These are phyloP conservation scores for Colletotrichum filicis DNA, from an alignment of 2,329 filamentous ascomycete species.

Conservation along the genomic window DNA sequence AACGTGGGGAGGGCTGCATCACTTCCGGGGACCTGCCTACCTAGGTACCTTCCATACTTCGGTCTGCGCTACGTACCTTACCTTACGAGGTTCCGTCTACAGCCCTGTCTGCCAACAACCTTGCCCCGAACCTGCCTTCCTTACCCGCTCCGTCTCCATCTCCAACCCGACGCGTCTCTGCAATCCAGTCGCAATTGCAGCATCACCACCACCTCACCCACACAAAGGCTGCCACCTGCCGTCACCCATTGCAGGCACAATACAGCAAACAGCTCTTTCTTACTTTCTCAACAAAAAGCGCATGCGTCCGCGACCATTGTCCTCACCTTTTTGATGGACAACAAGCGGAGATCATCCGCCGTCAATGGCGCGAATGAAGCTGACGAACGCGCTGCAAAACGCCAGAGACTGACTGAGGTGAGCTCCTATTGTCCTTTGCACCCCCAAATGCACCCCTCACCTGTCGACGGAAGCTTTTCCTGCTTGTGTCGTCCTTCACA, in stretches of 20 bases:
- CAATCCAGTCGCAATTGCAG: conserved; percentile 17
- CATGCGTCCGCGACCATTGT: conserved; percentile 23
- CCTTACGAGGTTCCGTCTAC: background rate
- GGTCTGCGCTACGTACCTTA: conserved; percentile 2
- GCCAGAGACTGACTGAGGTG: conserved; percentile 64
- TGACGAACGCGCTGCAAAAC: conserved; percentile 66
- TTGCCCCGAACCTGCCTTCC: background rate
- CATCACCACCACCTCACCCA: conserved; percentile 21
- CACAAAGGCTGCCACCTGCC: background rate
- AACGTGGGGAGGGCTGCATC: conserved; percentile 20
- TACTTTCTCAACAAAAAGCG: background rate
- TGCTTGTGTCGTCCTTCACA: background rate
- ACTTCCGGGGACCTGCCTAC: background rate
- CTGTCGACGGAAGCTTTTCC: conserved; percentile 21
- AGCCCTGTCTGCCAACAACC: conserved; percentile 25
- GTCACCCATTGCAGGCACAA: conserved; percentile 22
- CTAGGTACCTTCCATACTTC: background rate
- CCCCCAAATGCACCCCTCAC: conserved; percentile 35
- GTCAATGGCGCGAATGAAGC: conserved; percentile 57
- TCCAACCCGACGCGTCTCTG: conserved; percentile 32
- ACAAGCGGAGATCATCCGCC: conserved; percentile 64
- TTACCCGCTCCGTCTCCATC: conserved; percentile 10
- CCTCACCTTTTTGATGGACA: conserved; percentile 56
- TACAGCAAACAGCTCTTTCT: background rate
- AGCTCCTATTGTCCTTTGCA: conserved; percentile 38